These are phyloP conservation scores for Coemansia sp. DNA, from an alignment of 192 early-diverging fungal genomes.

Conservation along the genomic window DNA sequence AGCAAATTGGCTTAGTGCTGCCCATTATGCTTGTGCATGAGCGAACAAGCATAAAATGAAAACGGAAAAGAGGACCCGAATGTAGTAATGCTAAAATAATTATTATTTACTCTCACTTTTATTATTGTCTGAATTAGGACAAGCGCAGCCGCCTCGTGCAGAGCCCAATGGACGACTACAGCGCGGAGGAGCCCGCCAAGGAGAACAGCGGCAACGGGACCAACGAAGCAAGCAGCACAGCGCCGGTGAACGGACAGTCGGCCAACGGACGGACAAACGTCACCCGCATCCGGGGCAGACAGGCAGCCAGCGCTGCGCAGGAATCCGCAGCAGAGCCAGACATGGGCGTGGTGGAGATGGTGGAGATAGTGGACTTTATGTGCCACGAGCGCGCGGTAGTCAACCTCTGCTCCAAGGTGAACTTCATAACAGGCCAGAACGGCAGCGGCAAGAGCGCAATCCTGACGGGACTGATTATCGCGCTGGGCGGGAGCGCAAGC, in stretches of 20 bases:
- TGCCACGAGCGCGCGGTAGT: constrained; percentile 85
- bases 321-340: constrained; percentile 29
- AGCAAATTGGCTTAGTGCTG: no score
- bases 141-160: constrained; percentile 18
- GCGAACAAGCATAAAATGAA: not conserved
- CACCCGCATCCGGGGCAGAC: constrained; percentile 26
- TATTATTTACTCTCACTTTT: not conserved
- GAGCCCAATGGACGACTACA: not conserved
- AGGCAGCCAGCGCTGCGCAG: constrained; percentile 2
- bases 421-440: constrained; percentile 97
- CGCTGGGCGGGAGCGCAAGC: constrained; percentile 88
- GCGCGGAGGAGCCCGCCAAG: not conserved
- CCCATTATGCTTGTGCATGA: no score
- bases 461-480: constrained; percentile 84
- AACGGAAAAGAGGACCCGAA: not conserved
- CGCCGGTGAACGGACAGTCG: not conserved
- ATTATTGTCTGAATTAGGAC: constrained; percentile 12
- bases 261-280: constrained; percentile 26
- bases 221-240: constrained; percentile 1
- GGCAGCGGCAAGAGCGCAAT: constrained; percentile 98
- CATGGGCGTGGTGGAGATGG: constrained; percentile 75
- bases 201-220: not conserved
- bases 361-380: constrained; percentile 93
- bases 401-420: constrained; percentile 80
- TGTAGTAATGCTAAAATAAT: not conserved